Percentiles rank a stretch among this genome's conserved stretches.
These are phyloP conservation scores for Botrytis hyacinthi DNA, from an alignment of 2,329 filamentous ascomycete species.

Conservation along the genomic window DNA sequence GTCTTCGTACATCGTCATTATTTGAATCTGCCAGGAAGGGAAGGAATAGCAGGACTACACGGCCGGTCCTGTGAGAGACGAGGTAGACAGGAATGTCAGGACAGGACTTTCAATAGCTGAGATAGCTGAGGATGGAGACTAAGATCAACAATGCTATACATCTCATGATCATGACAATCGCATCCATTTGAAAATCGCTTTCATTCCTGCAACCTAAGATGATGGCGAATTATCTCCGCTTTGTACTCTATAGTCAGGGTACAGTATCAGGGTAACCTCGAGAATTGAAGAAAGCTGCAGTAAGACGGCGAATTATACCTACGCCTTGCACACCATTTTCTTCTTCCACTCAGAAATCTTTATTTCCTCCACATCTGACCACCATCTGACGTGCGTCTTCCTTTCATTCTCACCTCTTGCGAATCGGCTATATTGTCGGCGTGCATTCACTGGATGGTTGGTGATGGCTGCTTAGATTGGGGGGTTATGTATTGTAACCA, in stretches of 20 bases:
- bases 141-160: constrained; percentile 6
- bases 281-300: constrained; percentile 2
- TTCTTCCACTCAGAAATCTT: neutral
- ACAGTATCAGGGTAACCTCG: neutral
- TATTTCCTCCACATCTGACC: neutral
- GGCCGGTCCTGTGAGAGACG: neutral
- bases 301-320: constrained; percentile 2
- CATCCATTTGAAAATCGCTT: neutral
- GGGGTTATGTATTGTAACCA: constrained; percentile 7
- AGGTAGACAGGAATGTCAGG: neutral
- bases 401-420: constrained; percentile 1
- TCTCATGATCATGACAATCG: constrained; percentile 7
- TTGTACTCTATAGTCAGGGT: neutral
- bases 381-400: constrained; percentile 12
- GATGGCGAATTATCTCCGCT: constrained; percentile 8
- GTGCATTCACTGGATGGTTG: constrained; percentile 2
- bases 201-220: neutral
- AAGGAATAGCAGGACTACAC: constrained; percentile 8
- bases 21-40: neutral
- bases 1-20: neutral
- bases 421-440: neutral
- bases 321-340: neutral
- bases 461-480: neutral
- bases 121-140: constrained; percentile 4
- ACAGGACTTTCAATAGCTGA: neutral